A percentile compares a stretch with the other conserved stretches of the same genome.
These are phyloP conservation scores for Saccharomyces hybrid DNA, from an alignment of 1,139 yeast genomes.

Conservation along the genomic window DNA sequence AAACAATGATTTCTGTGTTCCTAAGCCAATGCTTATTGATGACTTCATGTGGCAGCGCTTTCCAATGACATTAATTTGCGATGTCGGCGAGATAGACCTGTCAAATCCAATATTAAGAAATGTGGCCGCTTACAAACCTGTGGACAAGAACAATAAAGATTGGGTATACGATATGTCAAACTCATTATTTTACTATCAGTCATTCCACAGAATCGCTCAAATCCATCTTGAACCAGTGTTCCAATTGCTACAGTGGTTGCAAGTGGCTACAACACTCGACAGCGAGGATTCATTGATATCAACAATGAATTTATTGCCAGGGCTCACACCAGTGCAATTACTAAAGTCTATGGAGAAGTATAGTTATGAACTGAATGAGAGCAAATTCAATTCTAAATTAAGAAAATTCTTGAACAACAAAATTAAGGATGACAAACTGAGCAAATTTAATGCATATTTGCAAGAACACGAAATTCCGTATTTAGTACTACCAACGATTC, in stretches of 20 bases:
- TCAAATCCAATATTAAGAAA: slow-evolving; percentile 19
- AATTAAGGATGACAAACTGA: slow-evolving; percentile 13
- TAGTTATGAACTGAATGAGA: slow-evolving; percentile 77
- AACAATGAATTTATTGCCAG: slow-evolving; percentile 50
- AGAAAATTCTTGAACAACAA: slow-evolving; percentile 37
- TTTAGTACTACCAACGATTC: slow-evolving; percentile 48
- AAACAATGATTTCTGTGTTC: slow-evolving; percentile 46
- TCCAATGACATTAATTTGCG: slow-evolving; percentile 38
- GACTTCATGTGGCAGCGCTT: slow-evolving; percentile 34
- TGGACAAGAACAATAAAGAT: slow-evolving; percentile 15
- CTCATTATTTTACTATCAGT: slow-evolving; percentile 45
- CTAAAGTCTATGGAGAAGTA: slow-evolving; percentile 67
- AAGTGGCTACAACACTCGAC: slow-evolving; percentile 60
- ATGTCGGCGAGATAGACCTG: slow-evolving; percentile 26
- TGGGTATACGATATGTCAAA: slow-evolving; percentile 30
- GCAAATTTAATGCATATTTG: slow-evolving; percentile 14
- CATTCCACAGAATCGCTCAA: slow-evolving; percentile 54
- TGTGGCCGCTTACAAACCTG: slow-evolving; percentile 23
- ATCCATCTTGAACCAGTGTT: slow-evolving; percentile 64
- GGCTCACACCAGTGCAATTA: slow-evolving; percentile 62
- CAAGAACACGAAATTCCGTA: slow-evolving; percentile 23
- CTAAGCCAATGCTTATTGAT: slow-evolving; percentile 43
- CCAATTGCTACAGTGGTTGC: slow-evolving; percentile 84
- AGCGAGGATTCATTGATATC: slow-evolving; percentile 51
- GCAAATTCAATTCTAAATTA: slow-evolving; percentile 38